Conservation (phyloP, 176 grass and related monocot species). For the Rhynchospora tenuis region DNA sequence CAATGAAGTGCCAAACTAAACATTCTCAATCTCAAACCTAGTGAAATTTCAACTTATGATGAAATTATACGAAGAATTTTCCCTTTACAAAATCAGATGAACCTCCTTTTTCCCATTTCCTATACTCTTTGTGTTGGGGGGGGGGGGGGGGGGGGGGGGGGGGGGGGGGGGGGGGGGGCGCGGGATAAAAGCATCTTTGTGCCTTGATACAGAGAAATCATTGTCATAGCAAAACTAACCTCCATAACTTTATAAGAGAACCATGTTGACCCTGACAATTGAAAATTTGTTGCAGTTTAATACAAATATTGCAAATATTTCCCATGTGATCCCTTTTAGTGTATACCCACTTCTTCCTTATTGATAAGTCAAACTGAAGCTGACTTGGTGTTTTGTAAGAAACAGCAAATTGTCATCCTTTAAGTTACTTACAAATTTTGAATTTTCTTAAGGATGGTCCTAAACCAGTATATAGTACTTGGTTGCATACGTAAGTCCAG, state of each 20-base stretch:
- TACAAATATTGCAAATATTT: not conserved
- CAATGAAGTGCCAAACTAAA: not conserved
- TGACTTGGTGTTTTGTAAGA: not conserved
- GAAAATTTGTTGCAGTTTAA: not conserved
- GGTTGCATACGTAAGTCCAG: not conserved
- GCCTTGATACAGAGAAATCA: not conserved
- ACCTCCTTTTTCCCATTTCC: not conserved
- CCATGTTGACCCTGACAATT: not conserved
- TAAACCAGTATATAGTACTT: not conserved
- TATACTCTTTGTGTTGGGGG: too few species aligned
- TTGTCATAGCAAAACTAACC: not conserved
- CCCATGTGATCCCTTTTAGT: not conserved
- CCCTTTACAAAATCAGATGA: not conserved
- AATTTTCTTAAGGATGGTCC: not conserved
- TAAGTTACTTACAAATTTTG: not conserved
- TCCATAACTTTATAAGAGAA: not conserved
- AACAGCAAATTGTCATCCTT: not conserved
- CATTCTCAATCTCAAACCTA: not conserved
- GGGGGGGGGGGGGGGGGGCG: too few species aligned
- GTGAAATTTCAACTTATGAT: not conserved
- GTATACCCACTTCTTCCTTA: not conserved
- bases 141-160: too few species aligned
- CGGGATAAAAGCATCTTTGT: not conserved
- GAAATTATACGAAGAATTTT: conserved; percentile 8
- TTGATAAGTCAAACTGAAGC: not conserved